Evolutionary conservation across 2,329 filamentous ascomycete genomes (phyloP).

Genomic region (Monosporascus cannonballus): DNA sequence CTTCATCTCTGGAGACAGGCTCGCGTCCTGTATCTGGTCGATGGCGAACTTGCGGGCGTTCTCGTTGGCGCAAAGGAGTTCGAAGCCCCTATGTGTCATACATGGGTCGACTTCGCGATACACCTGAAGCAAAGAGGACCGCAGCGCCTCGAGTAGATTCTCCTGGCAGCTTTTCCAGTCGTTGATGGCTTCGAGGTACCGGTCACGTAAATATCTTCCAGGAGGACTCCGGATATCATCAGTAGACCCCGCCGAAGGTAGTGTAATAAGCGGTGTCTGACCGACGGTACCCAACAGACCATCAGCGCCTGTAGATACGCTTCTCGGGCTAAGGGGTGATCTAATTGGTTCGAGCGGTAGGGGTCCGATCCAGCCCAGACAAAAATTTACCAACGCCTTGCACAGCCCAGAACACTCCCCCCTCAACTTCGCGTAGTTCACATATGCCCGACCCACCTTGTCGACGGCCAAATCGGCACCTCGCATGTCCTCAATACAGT

Average conservation of each 20-base stretch:
- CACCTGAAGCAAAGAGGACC: conserved; percentile 34
- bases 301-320: conserved; percentile 11
- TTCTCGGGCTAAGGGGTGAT: neutral
- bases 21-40: conserved; percentile 39
- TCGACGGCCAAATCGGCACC: conserved; percentile 6
- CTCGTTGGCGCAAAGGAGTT: conserved; percentile 36
- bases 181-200: conserved; percentile 32
- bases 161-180: conserved; percentile 41
- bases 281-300: neutral
- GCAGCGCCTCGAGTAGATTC: conserved; percentile 33
- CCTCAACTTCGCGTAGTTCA: conserved; percentile 36
- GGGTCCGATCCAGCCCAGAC: conserved; percentile 1
- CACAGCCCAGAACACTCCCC: conserved; percentile 36
- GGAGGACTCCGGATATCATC: too few relatives aligned
- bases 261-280: too few relatives aligned
- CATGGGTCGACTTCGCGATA: conserved; percentile 40
- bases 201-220: conserved; percentile 16
- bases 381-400: conserved; percentile 27
- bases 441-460: conserved; percentile 37
- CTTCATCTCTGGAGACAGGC: neutral
- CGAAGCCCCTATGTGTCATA: conserved; percentile 35
- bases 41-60: conserved; percentile 36
- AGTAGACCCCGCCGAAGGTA: too few relatives aligned
- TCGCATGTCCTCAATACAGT: conserved; percentile 8
- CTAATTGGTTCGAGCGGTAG: conserved; percentile 6